Evolutionary conservation across 2,329 filamentous ascomycete species (phyloP).

Genomic region (Ceratocystis albifundus): DNA sequence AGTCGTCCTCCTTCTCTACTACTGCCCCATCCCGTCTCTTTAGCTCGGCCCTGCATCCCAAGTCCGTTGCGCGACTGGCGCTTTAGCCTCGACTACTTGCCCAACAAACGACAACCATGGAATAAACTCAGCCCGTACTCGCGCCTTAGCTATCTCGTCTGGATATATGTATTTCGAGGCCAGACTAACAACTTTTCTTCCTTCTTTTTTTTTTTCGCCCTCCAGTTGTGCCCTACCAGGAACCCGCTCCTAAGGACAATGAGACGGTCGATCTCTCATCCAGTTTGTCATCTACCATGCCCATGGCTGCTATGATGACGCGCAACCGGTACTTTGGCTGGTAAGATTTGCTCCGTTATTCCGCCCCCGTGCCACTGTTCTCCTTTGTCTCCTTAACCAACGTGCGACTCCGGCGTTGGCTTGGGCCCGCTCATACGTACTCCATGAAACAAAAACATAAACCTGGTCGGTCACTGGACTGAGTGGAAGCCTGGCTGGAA

Average conservation of each 20-base stretch:
- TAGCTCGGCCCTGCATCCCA: neutral
- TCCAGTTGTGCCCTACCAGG: slow-evolving; percentile 78
- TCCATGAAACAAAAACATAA: too few relatives aligned
- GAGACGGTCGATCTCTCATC: slow-evolving; percentile 58
- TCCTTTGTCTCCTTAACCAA: too few relatives aligned
- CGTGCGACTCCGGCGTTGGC: too few relatives aligned
- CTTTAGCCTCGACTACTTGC: neutral
- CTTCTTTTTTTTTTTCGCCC: neutral
- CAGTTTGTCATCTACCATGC: slow-evolving; percentile 64
- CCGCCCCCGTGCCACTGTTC: too few relatives aligned
- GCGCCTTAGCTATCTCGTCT: neutral
- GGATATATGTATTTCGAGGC: neutral
- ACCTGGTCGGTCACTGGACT: too few relatives aligned
- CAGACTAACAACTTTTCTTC: neutral
- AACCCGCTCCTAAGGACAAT: slow-evolving; percentile 51
- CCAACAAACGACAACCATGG: neutral
- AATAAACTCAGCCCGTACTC: neutral
- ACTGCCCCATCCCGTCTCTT: neutral
- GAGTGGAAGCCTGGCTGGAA: too few relatives aligned
- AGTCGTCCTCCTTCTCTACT: slow-evolving; percentile 25
- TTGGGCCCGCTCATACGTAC: too few relatives aligned
- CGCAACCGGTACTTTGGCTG: slow-evolving; percentile 70
- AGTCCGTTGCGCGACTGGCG: neutral
- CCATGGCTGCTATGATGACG: slow-evolving; percentile 93
- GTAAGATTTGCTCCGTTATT: slow-evolving; percentile 32